Evolutionary conservation across 805 yeast species (phyloP), one percentile per base, ranked within the genome.

Genomic region (Suhomyces canberraensis): DNA sequence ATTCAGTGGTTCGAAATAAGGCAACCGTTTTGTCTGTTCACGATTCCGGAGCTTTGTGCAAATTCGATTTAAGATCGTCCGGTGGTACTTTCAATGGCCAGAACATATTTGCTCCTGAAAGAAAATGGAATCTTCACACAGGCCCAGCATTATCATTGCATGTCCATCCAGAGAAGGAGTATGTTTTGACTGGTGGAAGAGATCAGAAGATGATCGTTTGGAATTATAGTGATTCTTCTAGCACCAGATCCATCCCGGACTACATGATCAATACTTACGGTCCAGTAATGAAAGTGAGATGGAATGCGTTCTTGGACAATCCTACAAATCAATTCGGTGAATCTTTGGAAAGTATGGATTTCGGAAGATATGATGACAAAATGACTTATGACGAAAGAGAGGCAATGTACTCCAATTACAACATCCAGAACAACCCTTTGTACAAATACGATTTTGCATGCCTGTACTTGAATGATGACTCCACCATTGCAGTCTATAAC

Each of bases 131-230:
- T 50, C 95, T 96, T 3, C 98, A 91, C 55, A 76, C 88, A 2
- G 95, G 95, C 0, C 95, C 96, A 2, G 98, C 95, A 0, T 65
- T 90, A 13, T 78, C 95, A 4, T 59, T 93, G 4, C 89, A 87
- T 50, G 89, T 95, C 81, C 96, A 90, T 53, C 95, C 95, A 0
- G 81, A 79, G 25, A 56, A 72, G 25, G 95, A 90, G 44, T 85
- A 81, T 50, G 75, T 93, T 15, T 81, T 82, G 4, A 86, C 96
- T 15, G 97, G 97, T 11, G 98, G 98, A 6, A 72, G 97, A 50
- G 98, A 93, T 60, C 82, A 84, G 36, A 81, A 80, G 47, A 69
- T 84, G 24, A 87, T 84, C 42, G 78, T 84, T 3, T 87, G 95
- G 91, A 82, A 65, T 38, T 68, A 62, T 42, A 56, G 64, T 2